These are phyloP conservation scores for Cyclotella sp. DNA, from an alignment of 108 stramenopile species.

Conservation along the genomic window DNA sequence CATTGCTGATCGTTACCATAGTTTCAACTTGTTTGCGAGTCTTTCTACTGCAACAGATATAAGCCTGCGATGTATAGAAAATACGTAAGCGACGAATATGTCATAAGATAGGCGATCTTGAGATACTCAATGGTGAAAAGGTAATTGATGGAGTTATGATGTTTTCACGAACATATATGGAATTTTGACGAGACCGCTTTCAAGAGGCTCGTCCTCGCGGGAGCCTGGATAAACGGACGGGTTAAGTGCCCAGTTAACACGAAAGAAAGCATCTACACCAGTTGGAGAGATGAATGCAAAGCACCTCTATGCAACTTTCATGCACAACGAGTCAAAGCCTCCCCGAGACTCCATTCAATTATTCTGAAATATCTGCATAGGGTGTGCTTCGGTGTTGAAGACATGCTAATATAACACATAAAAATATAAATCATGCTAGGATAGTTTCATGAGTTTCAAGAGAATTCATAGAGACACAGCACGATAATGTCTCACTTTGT, in stretches of 20 bases:
- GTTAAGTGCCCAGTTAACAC: slow-evolving; percentile 33
- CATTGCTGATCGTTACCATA: slow-evolving; percentile 18
- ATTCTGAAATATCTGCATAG: slow-evolving; percentile 55
- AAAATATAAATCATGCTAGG: background rate
- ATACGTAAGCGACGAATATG: slow-evolving; percentile 31
- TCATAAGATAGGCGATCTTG: slow-evolving; percentile 29
- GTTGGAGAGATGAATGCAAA: slow-evolving; percentile 6
- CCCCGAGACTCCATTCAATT: background rate
- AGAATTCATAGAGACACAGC: background rate
- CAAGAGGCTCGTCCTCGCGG: slow-evolving; percentile 42
- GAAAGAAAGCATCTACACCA: slow-evolving; percentile 24
- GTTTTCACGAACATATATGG: slow-evolving; percentile 27
- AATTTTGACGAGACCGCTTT: slow-evolving; percentile 42
- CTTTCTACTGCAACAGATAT: slow-evolving; percentile 31
- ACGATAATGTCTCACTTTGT: slow-evolving; percentile 45
- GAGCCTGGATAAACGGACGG: slow-evolving; percentile 38
- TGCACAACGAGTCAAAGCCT: background rate
- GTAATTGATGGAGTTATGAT: slow-evolving; percentile 52
- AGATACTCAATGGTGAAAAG: slow-evolving; percentile 49
- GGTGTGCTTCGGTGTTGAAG: slow-evolving; percentile 99
- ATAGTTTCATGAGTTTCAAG: background rate
- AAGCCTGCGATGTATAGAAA: slow-evolving; percentile 47
- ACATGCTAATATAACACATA: slow-evolving; percentile 62
- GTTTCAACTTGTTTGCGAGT: slow-evolving; percentile 37
- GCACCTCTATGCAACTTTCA: background rate